Evolutionary conservation across 2,329 filamentous ascomycete genomes (phyloP), one percentile per base, ranked within the genome.

Genomic region (Thielaviopsis musarum): DNA sequence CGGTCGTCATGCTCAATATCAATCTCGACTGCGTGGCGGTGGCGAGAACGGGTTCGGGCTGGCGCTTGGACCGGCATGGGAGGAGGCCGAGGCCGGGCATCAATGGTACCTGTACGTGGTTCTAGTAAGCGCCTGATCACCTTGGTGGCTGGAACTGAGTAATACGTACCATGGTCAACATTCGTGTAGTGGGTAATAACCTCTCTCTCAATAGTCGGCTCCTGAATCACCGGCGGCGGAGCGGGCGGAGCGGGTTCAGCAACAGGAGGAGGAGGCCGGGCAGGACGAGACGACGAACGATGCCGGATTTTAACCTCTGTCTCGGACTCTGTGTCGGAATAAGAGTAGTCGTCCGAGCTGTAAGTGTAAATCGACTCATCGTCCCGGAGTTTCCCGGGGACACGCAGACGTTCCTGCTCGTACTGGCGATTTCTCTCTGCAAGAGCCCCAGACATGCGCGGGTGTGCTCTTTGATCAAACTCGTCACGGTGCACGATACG

Each of bases 181-280:
- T 91, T 87, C 61, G 84, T 80, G 69, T 93, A 91, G 71, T 93
- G 88, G 0, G 88, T 94, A 64, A 94, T 91, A 61, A 95, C 83
- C 68, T 95, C 88, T 67, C 91, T 83, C 70, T 91, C 87, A 65
- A 95, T 88, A 0, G 85, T 86, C 38, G 89, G 89, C 21, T 84
- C 83, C 51, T 82, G 79, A 66, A 93, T 84, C 52, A 86, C 77
- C 63, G 79, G 78, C 30, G 81, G 82, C 52, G 79, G 80, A n/a
- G 78, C 76, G 9, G 78, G 77, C 13, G 77, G 75, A 3, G 81
- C 80, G 21, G 79, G 77, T 12, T 77, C 75, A 21, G 76, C 69
- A 17, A 74, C 75, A 12, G 77, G 77, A 21, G 77, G 74, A 9
- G 74, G 13, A 21, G n/a, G n/a, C 7, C 5, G 45, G 5, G 22